Conservation (phyloP, 345 rosid genomes). For the Capsella bursapastoris region DNA sequence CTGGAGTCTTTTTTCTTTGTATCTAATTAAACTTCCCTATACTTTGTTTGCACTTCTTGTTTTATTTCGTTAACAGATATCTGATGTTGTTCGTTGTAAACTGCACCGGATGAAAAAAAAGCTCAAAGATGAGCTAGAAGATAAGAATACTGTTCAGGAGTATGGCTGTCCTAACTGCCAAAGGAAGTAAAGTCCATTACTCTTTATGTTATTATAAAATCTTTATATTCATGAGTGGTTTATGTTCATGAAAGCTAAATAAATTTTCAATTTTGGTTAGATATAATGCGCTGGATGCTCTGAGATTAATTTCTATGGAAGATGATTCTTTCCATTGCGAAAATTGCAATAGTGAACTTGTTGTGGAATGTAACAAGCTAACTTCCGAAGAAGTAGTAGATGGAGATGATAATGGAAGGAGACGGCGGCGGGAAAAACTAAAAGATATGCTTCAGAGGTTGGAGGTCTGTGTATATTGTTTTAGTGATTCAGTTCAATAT, state of each 20-base stretch:
- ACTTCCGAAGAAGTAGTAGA: slow-evolving; percentile 84
- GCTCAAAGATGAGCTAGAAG: slow-evolving; percentile 81
- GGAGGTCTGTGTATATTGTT: slow-evolving; percentile 58
- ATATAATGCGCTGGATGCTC: slow-evolving; percentile 88
- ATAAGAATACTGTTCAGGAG: slow-evolving; percentile 88
- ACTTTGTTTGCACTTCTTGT: slow-evolving; percentile 19
- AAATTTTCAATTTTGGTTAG: slow-evolving; percentile 47
- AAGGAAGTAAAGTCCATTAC: slow-evolving; percentile 58
- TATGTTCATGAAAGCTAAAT: slow-evolving; percentile 28
- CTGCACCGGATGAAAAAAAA: slow-evolving; percentile 76
- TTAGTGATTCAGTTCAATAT: slow-evolving; percentile 3
- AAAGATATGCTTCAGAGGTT: slow-evolving; percentile 75
- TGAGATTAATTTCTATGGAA: slow-evolving; percentile 62
- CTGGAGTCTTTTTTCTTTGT: slow-evolving; percentile 15
- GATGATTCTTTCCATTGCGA: slow-evolving; percentile 91
- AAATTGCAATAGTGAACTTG: slow-evolving; percentile 86
- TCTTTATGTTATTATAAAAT: slow-evolving; percentile 15
- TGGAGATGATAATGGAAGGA: slow-evolving; percentile 89
- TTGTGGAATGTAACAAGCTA: slow-evolving; percentile 87
- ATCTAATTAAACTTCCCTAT: background rate
- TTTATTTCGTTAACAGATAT: slow-evolving; percentile 56
- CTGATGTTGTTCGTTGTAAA: slow-evolving; percentile 79
- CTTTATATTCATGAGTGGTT: slow-evolving; percentile 1
- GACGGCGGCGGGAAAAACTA: slow-evolving; percentile 77
- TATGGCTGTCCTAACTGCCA: slow-evolving; percentile 89